A percentile compares a stretch with the other conserved stretches of the same genome.
phyloP scores from a whole-genome alignment of 2,329 filamentous ascomycete species.

The Diatrype stigma region DNA sequence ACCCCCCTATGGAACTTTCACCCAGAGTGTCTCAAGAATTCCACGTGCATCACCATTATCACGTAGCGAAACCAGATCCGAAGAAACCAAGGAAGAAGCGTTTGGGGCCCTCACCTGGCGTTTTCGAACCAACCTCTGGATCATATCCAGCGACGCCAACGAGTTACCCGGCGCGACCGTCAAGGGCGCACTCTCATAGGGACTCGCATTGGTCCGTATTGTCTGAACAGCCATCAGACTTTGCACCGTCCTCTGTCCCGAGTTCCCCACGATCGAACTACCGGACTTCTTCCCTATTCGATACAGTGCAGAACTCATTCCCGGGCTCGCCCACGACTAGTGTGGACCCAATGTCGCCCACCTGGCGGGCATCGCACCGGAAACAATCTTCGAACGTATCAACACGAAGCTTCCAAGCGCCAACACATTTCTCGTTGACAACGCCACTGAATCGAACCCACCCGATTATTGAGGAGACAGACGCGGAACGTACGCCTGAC shows the following conservation, averaged over 20 bases:
- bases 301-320: conserved; percentile 64
- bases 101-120: conserved; percentile 54
- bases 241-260: conserved; percentile 67
- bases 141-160: conserved; percentile 39
- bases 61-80: conserved; percentile 60
- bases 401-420: conserved; percentile 40
- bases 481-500: conserved; percentile 27
- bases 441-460: conserved; percentile 19
- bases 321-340: conserved; percentile 81
- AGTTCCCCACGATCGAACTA: conserved; percentile 77
- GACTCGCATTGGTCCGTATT: conserved; percentile 62
- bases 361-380: conserved; percentile 47
- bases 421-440: conserved; percentile 20
- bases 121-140: conserved; percentile 54
- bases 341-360: conserved; percentile 62
- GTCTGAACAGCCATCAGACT: conserved; percentile 58
- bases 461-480: conserved; percentile 26
- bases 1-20: conserved; percentile 28
- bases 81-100: conserved; percentile 71
- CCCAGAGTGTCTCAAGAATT: conserved; percentile 64
- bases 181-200: conserved; percentile 37
- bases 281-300: conserved; percentile 69
- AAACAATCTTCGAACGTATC: conserved; percentile 57
- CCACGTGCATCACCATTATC: conserved; percentile 94
- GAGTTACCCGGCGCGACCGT: conserved; percentile 33